These are phyloP conservation scores for Solanum sejunctum DNA, from an alignment of 257 asterid genomes.

Conservation along the genomic window DNA sequence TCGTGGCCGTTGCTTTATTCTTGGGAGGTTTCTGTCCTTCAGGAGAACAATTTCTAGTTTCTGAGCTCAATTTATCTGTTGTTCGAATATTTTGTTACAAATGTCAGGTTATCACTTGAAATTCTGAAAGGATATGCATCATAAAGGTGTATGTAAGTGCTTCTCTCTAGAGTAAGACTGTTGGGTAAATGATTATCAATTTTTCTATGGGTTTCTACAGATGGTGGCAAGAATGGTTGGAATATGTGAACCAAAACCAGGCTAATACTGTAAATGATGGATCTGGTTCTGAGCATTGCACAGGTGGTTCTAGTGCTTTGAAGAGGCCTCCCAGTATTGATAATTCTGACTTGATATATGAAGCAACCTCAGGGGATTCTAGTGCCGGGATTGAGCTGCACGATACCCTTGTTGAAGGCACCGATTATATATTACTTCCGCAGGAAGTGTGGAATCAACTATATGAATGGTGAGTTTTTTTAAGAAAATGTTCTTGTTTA, in stretches of 20 bases:
- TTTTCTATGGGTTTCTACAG: conserved; percentile 23
- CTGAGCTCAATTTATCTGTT: not conserved
- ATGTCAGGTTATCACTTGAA: not conserved
- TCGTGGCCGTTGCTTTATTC: not conserved
- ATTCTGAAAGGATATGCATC: not conserved
- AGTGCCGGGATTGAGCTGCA: conserved; percentile 61
- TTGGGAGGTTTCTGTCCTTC: not conserved
- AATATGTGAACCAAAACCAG: conserved; percentile 71
- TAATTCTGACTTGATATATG: conserved; percentile 74
- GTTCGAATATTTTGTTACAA: no score
- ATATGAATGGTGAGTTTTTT: conserved; percentile 42
- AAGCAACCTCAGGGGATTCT: conserved; percentile 45
- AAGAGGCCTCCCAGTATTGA: conserved; percentile 73
- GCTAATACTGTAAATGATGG: conserved; percentile 34
- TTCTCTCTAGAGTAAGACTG: not conserved
- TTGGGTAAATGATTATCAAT: not conserved
- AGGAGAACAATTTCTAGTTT: not conserved
- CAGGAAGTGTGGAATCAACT: conserved; percentile 78
- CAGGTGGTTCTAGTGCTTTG: conserved; percentile 29
- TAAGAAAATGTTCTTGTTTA: not conserved
- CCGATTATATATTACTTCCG: conserved; percentile 92
- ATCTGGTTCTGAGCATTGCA: conserved; percentile 51
- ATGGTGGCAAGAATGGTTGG: conserved; percentile 99
- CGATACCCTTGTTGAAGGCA: conserved; percentile 94
- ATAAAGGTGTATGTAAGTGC: not conserved